Base-by-base conservation (phyloP, 2,329 filamentous ascomycete species). In the Apiospora marii region DNA sequence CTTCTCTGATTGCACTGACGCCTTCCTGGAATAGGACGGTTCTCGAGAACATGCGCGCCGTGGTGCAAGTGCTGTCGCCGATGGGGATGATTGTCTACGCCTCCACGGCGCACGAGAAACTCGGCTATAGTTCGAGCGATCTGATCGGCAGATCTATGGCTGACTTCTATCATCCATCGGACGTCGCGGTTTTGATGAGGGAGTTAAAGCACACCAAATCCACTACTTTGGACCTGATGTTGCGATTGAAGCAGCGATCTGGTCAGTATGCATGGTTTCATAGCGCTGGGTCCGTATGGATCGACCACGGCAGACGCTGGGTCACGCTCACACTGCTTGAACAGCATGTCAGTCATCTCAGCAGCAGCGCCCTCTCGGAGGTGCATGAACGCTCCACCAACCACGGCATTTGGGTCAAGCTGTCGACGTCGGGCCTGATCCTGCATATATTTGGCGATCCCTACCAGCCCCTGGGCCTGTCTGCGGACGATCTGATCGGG, bases 1-100 rank as follows among this genome's bases (percentile, higher is more conserved):
- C 30, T 27, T 51, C 41, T n/a, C 34, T 14, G 46, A 12, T 37
- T 49, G 27, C 97, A 27, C 89, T 91, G 43, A 89, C 92, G 49
- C 93, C 96, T 75, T 93, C 97, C 48, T 94, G 93, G 91, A 94
- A 97, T 79, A 96, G 96, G 82, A 92, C 97, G 78, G 84, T 98
- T 1, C 85, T 98, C 27, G 95, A 97, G 77, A 98, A 97, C 77
- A 92, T 93, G 0, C 94, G 97, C 79, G 95, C 97, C 78, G 92
- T 98, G 22, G 92, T 98, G 8, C 94, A 97, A 78, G 94, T 98
- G 0, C 84, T 98, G 43, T 97, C 95, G 0, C 86, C 96, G 49
- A 97, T 97, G 78, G 94, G 94, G 0, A 86, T 97, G 2, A 97
- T 98, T 78, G 87, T 97, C 44, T 98, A 97, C 80, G 82, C 97